Evolutionary conservation across 2,329 filamentous ascomycete species (phyloP).

Genomic region (Cladosporium sp.): DNA sequence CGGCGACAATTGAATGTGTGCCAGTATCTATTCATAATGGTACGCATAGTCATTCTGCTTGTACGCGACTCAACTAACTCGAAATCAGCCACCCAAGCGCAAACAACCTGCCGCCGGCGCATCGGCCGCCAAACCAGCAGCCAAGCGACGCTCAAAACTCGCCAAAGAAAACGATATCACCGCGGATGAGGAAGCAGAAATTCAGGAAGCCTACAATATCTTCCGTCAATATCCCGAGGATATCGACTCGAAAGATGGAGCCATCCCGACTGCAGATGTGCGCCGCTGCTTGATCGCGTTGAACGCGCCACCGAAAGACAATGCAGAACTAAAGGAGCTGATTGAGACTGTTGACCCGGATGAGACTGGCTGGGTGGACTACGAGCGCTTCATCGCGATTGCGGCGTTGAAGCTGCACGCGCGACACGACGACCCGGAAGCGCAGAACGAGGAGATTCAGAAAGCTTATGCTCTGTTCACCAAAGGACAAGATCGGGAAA

Average conservation of each 20-base stretch:
- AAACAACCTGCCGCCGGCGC: conserved; percentile 23
- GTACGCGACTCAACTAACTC: neutral
- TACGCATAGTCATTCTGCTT: neutral
- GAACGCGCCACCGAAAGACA: conserved; percentile 62
- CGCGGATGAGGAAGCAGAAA: conserved; percentile 80
- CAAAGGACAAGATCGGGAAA: conserved; percentile 55
- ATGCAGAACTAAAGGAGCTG: conserved; percentile 70
- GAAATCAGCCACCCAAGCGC: conserved; percentile 27
- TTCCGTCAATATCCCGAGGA: conserved; percentile 51
- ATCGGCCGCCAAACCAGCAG: conserved; percentile 26
- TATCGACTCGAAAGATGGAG: conserved; percentile 62
- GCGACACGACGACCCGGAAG: conserved; percentile 46
- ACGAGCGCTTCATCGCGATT: conserved; percentile 78
- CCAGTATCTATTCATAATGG: neutral
- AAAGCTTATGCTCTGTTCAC: conserved; percentile 82
- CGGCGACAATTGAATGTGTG: neutral
- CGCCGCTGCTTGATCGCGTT: conserved; percentile 60
- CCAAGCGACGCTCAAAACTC: conserved; percentile 73
- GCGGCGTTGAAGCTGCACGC: conserved; percentile 78
- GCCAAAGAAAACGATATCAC: conserved; percentile 87
- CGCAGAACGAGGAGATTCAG: conserved; percentile 64
- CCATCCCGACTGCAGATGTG: conserved; percentile 42
- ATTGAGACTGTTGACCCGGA: conserved; percentile 79
- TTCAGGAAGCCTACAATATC: conserved; percentile 81
- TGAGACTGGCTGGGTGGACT: conserved; percentile 70